Base-by-base conservation (phyloP, 2,329 filamentous ascomycete species). In the Fusarium neocosmosporiellum region DNA sequence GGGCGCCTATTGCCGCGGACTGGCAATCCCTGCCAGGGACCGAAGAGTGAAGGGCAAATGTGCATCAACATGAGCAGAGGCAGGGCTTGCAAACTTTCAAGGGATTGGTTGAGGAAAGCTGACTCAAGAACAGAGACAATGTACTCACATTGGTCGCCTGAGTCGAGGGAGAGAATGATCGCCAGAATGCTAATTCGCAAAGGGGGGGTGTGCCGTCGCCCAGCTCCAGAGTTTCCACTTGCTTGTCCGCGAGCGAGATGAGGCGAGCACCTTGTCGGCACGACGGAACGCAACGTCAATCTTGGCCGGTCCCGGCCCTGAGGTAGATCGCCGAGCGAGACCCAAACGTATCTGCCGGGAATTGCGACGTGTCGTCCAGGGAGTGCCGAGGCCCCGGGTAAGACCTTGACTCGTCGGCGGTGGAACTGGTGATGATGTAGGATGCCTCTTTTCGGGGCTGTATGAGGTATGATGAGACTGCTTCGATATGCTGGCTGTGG, bases 241-340 rank as follows among this genome's bases (percentile, higher is more conserved):
- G 36, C 29, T 50, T 22, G 27, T 22, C 34, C 2, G 24, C 53
- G 43, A 53, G 58, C 55, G 48, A 55, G 58, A 48, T 55, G 58
- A 67, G 46, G 36, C 58, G 62, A 62, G 61, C 53, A 77, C 72
- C 74, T 76, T 72, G 70, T 70, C 68, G 66, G 72, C 36, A 64
- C 34, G 53, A 50, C 64, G 48, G 66, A 57, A 63, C 46, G 59
- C 34, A 54, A 65, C 27, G 39, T 37, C 31, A 46, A 50, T 61
- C 54, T 50, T 50, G 43, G 50, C 54, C 24, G 33, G 41, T 54
- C 54, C 46, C 39, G 22, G 33, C 29, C 54, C 33, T 64, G 33
- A 41, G 43, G 58, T 66, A 54, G 60, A 69, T 61, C 54, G 36
- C 39, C 31, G 55, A 54, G 36, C 31, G 50, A 54, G 36, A 58